Evolutionary conservation across 108 stramenopile genomes (phyloP), one percentile per base, ranked within the genome.

Genomic region (Skeletonema potamos): DNA sequence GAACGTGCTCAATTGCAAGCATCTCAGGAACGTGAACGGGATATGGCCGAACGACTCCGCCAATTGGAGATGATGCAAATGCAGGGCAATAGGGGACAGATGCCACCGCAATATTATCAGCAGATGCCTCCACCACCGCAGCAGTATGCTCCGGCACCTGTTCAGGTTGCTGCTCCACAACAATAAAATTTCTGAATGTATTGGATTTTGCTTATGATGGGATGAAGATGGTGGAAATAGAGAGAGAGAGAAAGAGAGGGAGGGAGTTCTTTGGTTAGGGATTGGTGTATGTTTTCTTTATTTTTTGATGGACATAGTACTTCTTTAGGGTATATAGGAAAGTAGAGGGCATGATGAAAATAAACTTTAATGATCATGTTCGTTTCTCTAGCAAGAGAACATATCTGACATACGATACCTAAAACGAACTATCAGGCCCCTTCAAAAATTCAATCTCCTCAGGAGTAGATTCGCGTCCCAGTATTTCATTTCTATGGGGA

Each of bases 361-460:
- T 15, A 10, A 20, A 12, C 12, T 2, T 57, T 57, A 29, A 15
- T 24, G 27, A 15, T 57, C 4, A 24, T 29, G 13, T 57, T 29
- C n/a, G 13, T 57, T 29, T 57, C 51, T 54, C 30, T 57, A 27
- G 27, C 56, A 12, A 12, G 1, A 8, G 9, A 30, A 32, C 58
- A 59, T 22, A 18, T 10, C 58, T 34, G 17, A 18, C 0, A 22
- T 33, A 33, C 58, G 9, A 9, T 51, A 24, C 7, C 8, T 51
- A 51, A 9, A 51, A 51, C 0, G 48, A 51, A 51, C 48, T 51
- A 24, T 85, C 81, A 5, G 34, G 32, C 27, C 81, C 76, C 1
- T 66, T 70, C 12, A 92, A 58, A 86, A 85, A 92, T 11, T 57
- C 75, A 41, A 65, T 33, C 65, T 92, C 91, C 65, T 83, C 88